A percentile compares a stretch with the other conserved stretches of the same genome.
Conservation (phyloP, 345 rosid genomes). For the Corchorus capsularis region DNA sequence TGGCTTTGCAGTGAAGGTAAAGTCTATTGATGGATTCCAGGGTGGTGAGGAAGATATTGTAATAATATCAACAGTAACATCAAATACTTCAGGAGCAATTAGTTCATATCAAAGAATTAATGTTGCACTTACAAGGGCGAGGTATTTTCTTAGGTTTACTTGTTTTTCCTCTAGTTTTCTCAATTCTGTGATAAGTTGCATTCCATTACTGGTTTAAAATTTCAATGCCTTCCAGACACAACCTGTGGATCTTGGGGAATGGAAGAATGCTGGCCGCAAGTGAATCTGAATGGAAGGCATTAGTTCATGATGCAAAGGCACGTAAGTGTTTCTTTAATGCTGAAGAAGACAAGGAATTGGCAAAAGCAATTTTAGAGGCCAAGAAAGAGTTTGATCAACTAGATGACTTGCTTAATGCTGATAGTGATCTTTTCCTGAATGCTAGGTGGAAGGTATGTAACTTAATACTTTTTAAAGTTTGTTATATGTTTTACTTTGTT, state of each 20-base stretch:
- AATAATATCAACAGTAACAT: slow-evolving; percentile 37
- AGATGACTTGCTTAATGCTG: slow-evolving; percentile 37
- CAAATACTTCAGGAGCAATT: no score
- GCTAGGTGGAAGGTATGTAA: slow-evolving; percentile 46
- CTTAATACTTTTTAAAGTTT: background rate
- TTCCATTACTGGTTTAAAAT: background rate
- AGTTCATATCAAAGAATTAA: slow-evolving; percentile 35
- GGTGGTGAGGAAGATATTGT: slow-evolving; percentile 45
- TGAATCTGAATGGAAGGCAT: slow-evolving; percentile 36
- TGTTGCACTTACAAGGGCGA: slow-evolving; percentile 47
- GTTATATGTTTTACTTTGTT: background rate
- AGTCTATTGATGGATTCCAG: slow-evolving; percentile 44
- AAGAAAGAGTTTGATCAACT: slow-evolving; percentile 42
- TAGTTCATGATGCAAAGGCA: slow-evolving; percentile 41
- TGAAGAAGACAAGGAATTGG: slow-evolving; percentile 39
- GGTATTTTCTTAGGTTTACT: slow-evolving; percentile 25
- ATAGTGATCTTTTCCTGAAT: slow-evolving; percentile 33
- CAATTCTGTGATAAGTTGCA: background rate
- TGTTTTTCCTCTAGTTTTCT: background rate
- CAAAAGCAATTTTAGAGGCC: slow-evolving; percentile 29
- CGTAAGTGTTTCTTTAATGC: slow-evolving; percentile 46
- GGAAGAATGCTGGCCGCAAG: slow-evolving; percentile 34
- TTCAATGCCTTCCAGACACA: slow-evolving; percentile 34
- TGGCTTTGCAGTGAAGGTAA: slow-evolving; percentile 38
- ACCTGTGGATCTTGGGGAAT: slow-evolving; percentile 59